A percentile compares a stretch with the other conserved stretches of the same genome.
Evolutionary conservation across 495 filamentous ascomycete species (phyloP).

Genomic region (Tuber microsphaerosporum): DNA sequence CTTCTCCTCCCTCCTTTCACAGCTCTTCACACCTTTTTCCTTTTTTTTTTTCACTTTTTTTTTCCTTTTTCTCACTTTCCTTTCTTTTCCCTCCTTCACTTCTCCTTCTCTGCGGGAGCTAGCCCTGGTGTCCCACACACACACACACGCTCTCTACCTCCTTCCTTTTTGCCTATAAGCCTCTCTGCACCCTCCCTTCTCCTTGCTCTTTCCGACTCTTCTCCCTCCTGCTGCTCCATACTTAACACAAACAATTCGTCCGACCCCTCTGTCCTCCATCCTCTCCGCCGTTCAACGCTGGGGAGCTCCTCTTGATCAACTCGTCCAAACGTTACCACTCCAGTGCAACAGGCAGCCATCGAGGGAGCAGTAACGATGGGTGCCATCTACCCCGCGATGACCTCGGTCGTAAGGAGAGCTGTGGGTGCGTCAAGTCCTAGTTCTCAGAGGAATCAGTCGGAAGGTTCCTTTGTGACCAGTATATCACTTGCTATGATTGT

Average conservation of each 20-base stretch:
- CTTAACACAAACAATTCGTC: neutral
- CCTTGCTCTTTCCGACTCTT: neutral
- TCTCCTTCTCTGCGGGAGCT: neutral
- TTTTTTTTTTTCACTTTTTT: neutral
- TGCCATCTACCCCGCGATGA: neutral
- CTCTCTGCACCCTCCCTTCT: slow-evolving; percentile 2
- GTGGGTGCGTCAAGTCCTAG: neutral
- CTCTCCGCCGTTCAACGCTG: neutral
- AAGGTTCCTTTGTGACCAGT: slow-evolving; percentile 31
- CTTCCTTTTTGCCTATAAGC: neutral
- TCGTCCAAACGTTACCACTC: neutral
- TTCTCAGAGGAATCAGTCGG: slow-evolving; percentile 7
- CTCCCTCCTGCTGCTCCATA: neutral
- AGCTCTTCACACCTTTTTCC: neutral
- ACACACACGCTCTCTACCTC: too few relatives aligned
- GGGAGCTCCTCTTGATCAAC: neutral
- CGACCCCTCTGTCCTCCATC: neutral
- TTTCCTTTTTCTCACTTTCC: neutral
- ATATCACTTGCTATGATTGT: slow-evolving; percentile 41
- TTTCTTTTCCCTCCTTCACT: neutral
- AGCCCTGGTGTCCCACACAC: neutral
- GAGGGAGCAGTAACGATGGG: neutral
- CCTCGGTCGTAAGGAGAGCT: neutral
- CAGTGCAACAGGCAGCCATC: neutral
- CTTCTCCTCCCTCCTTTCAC: neutral